phyloP scores from a whole-genome alignment of 192 early-diverging fungal genomes.

The Rhizoclosmatium sp. region DNA sequence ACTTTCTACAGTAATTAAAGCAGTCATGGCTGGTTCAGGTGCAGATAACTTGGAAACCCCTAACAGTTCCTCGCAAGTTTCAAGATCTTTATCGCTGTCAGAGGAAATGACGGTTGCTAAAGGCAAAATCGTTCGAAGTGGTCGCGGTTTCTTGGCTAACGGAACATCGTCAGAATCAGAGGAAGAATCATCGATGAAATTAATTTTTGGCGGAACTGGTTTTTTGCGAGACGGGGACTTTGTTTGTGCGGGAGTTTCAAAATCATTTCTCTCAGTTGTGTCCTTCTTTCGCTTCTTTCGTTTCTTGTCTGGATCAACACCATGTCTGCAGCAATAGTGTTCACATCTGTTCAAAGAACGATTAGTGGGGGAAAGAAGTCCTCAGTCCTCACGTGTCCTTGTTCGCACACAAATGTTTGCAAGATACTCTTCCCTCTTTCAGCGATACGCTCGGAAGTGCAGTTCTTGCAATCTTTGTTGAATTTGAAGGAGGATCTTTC shows the following conservation, averaged over 20 bases:
- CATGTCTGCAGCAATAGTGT: conserved; percentile 53
- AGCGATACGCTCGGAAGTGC: conserved; percentile 2
- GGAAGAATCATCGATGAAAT: neutral
- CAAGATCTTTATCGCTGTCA: neutral
- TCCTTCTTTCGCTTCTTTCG: neutral
- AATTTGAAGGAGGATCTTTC: too few relatives aligned
- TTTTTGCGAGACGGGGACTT: neutral
- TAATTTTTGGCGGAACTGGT: neutral
- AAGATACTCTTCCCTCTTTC: conserved; percentile 42
- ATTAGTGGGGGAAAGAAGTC: neutral
- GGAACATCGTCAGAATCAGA: conserved; percentile 15
- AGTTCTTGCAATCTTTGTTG: too few relatives aligned
- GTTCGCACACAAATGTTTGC: conserved; percentile 46
- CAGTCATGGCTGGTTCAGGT: neutral
- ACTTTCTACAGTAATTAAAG: neutral
- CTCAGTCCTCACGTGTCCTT: conserved; percentile 39
- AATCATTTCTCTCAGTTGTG: neutral
- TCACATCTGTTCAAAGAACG: conserved; percentile 41
- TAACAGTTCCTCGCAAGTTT: neutral
- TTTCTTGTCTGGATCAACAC: conserved; percentile 26
- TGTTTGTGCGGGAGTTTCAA: neutral
- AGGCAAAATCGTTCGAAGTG: neutral
- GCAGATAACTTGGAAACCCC: neutral
- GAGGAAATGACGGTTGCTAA: neutral
- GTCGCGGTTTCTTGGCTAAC: neutral